Conservation (phyloP, 805 yeast genomes). For the Ogataea polymorpha region DNA sequence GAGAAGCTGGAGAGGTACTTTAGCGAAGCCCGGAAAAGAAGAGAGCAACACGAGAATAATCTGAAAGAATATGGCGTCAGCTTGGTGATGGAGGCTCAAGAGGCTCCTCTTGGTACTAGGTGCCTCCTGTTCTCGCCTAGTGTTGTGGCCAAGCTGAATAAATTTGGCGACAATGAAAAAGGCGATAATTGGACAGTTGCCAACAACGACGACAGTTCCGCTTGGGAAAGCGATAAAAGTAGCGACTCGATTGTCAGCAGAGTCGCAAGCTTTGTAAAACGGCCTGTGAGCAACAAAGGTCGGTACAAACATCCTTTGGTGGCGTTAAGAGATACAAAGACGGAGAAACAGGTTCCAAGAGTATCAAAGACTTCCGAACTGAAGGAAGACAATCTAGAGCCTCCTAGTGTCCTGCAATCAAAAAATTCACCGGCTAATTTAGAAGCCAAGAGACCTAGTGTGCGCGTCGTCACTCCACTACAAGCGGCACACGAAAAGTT, state of each 20-base stretch:
- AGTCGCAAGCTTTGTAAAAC: constrained; percentile 2
- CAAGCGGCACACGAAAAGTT: constrained; percentile 9
- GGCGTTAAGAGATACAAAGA: not conserved
- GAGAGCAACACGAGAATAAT: constrained; percentile 16
- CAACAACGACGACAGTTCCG: constrained; percentile 7
- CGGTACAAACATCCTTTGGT: constrained; percentile 1
- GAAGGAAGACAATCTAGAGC: not conserved
- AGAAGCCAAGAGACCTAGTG: not conserved
- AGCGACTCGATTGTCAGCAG: constrained; percentile 2
- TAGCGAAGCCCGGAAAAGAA: not conserved
- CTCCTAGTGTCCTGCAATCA: not conserved
- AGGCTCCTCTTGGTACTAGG: constrained; percentile 9
- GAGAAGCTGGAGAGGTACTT: constrained; percentile 2
- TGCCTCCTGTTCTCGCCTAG: constrained; percentile 26
- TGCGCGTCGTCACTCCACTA: constrained; percentile 1
- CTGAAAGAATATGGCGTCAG: constrained; percentile 18
- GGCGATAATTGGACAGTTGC: constrained; percentile 16
- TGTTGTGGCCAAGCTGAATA: constrained; percentile 16
- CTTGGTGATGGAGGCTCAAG: constrained; percentile 1
- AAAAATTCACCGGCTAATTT: not conserved
- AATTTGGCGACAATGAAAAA: constrained; percentile 4
- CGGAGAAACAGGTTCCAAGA: not conserved
- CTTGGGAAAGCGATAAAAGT: constrained; percentile 1
- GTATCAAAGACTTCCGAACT: not conserved
- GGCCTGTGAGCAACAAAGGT: not conserved